Evolutionary conservation across 805 yeast genomes (phyloP).

Genomic region (Saitoella complicata): DNA sequence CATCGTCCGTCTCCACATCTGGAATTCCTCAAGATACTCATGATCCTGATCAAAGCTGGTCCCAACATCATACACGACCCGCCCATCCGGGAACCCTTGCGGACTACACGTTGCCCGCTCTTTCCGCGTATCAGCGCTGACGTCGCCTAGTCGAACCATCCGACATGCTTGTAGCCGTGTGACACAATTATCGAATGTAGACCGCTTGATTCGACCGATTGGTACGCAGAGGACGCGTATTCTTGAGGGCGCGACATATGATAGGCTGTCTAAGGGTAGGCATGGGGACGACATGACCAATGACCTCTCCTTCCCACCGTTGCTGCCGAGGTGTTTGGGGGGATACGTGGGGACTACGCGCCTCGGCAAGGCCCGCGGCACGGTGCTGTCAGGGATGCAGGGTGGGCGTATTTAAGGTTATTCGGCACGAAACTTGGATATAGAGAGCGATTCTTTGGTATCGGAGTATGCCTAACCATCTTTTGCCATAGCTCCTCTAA

Average conservation of each 20-base stretch:
- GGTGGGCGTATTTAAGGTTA: too few relatives aligned
- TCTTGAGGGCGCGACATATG: slow-evolving; percentile 13
- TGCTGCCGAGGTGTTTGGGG: too few relatives aligned
- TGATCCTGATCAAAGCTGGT: slow-evolving; percentile 37
- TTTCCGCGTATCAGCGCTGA: slow-evolving; percentile 43
- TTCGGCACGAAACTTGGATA: too few relatives aligned
- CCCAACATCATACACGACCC: slow-evolving; percentile 42
- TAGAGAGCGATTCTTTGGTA: too few relatives aligned
- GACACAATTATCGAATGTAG: slow-evolving; percentile 21
- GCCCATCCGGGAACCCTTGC: slow-evolving; percentile 67
- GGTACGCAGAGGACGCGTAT: slow-evolving; percentile 13
- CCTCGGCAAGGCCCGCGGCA: too few relatives aligned
- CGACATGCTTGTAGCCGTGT: slow-evolving; percentile 30
- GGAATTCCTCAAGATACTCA: slow-evolving; percentile 66
- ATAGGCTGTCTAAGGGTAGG: slow-evolving; percentile 6
- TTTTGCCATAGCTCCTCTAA: too few relatives aligned
- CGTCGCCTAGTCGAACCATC: slow-evolving; percentile 60
- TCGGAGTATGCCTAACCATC: too few relatives aligned
- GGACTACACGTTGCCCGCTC: slow-evolving; percentile 38
- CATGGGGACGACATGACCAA: too few relatives aligned
- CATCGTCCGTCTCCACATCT: slow-evolving; percentile 70
- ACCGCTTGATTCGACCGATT: slow-evolving; percentile 10
- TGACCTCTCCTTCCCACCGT: too few relatives aligned
- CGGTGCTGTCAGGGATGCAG: too few relatives aligned
- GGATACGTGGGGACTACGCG: too few relatives aligned